A percentile compares a stretch with the other conserved stretches of the same genome.
These are phyloP conservation scores for Polytrichum commune DNA, from an alignment of 225 moss, liverwort and hornwort species.

Conservation along the genomic window DNA sequence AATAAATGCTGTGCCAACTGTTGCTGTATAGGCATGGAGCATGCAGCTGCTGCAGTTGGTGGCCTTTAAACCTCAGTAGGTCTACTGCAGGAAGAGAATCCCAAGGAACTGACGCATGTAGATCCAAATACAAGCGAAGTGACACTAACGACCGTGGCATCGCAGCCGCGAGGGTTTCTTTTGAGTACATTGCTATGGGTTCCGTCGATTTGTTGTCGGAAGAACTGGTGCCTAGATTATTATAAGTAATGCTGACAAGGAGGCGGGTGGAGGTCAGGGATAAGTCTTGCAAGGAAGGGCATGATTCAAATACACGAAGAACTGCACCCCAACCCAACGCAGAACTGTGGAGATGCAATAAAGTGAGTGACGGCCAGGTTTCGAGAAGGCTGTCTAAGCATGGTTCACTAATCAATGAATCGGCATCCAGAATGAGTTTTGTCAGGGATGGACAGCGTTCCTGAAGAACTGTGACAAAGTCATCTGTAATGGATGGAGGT, in stretches of 20 bases:
- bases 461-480: conserved; percentile 38
- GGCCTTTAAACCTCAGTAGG: conserved; percentile 59
- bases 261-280: conserved; percentile 68
- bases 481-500: conserved; percentile 41
- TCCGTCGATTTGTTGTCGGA: neutral
- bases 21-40: conserved; percentile 67
- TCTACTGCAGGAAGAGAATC: conserved; percentile 51
- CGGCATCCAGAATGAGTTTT: conserved; percentile 55
- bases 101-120: conserved; percentile 50
- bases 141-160: conserved; percentile 70
- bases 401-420: conserved; percentile 37
- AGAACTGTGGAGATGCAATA: conserved; percentile 65
- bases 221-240: no score
- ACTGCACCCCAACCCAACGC: conserved; percentile 76
- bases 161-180: conserved; percentile 31
- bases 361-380: conserved; percentile 64
- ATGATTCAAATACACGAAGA: conserved; percentile 49
- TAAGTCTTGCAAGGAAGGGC: conserved; percentile 65
- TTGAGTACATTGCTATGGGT: conserved; percentile 37
- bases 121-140: conserved; percentile 59
- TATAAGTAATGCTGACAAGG: neutral
- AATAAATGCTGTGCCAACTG: conserved; percentile 74
- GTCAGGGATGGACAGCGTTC: conserved; percentile 56
- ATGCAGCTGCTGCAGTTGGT: conserved; percentile 77
- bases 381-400: conserved; percentile 51